These are phyloP conservation scores for Mariannaea sp. DNA, from an alignment of 2,329 filamentous ascomycete genomes.

Conservation along the genomic window DNA sequence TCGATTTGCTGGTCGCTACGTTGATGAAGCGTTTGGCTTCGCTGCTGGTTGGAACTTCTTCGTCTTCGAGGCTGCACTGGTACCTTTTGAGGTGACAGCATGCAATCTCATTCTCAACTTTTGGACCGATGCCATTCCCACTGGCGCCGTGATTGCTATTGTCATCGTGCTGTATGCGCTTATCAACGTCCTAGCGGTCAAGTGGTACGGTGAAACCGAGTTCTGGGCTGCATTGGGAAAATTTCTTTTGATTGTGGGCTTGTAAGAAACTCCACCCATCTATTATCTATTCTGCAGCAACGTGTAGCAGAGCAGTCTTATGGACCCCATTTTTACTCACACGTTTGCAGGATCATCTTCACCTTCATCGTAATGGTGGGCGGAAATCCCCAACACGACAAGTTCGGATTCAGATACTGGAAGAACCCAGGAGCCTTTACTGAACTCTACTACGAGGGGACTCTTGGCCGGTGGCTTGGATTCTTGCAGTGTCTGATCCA, in stretches of 20 bases:
- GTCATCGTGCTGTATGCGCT: slow-evolving; percentile 50
- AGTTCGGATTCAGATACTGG: slow-evolving; percentile 74
- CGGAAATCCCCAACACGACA: slow-evolving; percentile 74
- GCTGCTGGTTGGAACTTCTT: slow-evolving; percentile 78
- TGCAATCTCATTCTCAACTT: slow-evolving; percentile 67
- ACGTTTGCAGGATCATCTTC: slow-evolving; percentile 58
- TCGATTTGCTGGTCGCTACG: slow-evolving; percentile 74
- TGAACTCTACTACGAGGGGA: slow-evolving; percentile 65
- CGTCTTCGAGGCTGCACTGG: slow-evolving; percentile 68
- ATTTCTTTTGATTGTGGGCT: slow-evolving; percentile 70
- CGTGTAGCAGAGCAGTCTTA: too few species aligned
- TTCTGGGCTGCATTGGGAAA: slow-evolving; percentile 77
- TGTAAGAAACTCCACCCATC: slow-evolving; percentile 40
- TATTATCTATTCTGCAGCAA: too few species aligned
- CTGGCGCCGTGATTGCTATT: slow-evolving; percentile 65
- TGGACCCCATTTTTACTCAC: too few species aligned
- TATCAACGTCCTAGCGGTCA: slow-evolving; percentile 74
- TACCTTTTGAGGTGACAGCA: slow-evolving; percentile 70
- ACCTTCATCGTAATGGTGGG: slow-evolving; percentile 85
- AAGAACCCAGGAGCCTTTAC: slow-evolving; percentile 71
- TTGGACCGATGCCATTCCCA: slow-evolving; percentile 65
- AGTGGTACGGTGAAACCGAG: slow-evolving; percentile 78
- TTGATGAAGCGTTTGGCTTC: slow-evolving; percentile 76
- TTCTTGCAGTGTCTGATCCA: slow-evolving; percentile 77
- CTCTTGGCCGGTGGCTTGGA: slow-evolving; percentile 73